These are phyloP conservation scores for Thraustochytrium sp. DNA, from an alignment of 352 stramenopile species.

Conservation along the genomic window DNA sequence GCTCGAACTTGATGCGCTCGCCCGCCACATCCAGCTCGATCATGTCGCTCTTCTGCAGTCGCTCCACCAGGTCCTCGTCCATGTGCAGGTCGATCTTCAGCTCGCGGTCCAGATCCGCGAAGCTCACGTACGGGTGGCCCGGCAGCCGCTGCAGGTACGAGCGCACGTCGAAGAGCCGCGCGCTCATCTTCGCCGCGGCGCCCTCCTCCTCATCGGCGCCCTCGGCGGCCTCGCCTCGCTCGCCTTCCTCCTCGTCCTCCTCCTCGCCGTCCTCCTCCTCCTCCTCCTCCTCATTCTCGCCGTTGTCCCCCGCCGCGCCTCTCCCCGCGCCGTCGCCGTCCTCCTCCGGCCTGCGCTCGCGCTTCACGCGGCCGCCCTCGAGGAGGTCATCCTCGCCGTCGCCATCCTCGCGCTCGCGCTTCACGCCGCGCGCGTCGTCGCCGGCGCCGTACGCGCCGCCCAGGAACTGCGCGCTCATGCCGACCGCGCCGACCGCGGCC, in stretches of 20 bases:
- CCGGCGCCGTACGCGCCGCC: not conserved
- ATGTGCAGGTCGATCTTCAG: not conserved
- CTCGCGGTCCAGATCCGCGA: not conserved
- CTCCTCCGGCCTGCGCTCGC: not conserved
- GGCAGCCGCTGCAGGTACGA: not conserved
- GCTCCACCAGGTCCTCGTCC: conserved; percentile 5
- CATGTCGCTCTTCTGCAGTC: not conserved
- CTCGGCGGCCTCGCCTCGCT: too few species aligned
- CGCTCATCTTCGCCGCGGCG: not conserved
- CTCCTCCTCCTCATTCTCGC: not conserved
- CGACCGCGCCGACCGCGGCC: too few species aligned
- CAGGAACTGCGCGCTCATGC: not conserved
- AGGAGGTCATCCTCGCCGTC: too few species aligned
- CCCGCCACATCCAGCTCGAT: not conserved
- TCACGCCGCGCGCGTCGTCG: not conserved
- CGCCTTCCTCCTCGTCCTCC: not conserved
- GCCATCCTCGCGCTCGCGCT: too few species aligned
- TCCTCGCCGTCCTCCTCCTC: not conserved
- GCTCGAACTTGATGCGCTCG: conserved; percentile 11
- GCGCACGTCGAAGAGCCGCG: not conserved
- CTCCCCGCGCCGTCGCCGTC: not conserved
- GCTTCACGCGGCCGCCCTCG: not conserved
- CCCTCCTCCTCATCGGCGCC: not conserved
- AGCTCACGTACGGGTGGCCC: not conserved
- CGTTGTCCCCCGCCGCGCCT: not conserved